Evolutionary conservation across 176 grass and related monocot genomes (phyloP), one percentile per base, ranked within the genome.

Genomic region (Chloris gayana): DNA sequence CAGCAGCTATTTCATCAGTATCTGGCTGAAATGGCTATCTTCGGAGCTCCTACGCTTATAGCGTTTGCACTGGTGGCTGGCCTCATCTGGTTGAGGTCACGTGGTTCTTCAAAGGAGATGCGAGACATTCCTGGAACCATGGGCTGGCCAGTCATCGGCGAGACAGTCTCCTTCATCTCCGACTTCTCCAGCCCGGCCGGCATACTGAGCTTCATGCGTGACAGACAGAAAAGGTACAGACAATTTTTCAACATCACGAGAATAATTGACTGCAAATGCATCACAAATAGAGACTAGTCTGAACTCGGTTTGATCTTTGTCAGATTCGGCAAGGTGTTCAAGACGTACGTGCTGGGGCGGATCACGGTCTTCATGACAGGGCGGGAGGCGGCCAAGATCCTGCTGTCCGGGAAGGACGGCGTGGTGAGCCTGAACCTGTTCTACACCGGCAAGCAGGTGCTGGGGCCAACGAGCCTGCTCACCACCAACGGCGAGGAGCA

Each of bases 311-410:
- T 37, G 42, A 32, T 45, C 1, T 21, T 14, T 33, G 1, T 21
- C 60, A 92, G 90, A 31, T 90, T 79, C 60, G 91, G 91, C 59
- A 93, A 87, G 73, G 91, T 93, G 78, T 93, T 93, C 87, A 93
- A 93, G 78, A 93, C 87, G 49, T 85, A 77, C 29, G 82, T 93
- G 30, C 65, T 90, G 74, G 91, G 91, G 0, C 73, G 91, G 87
- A 61, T 82, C 19, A 93, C 87, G 6, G 76, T 93, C 72, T 90
- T 93, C 91, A 83, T 88, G 87, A 93, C 87, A 0, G 91, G 91
- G 29, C 74, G 85, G n/a, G 91, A 90, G 59, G 91, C 91, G 13
- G 82, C 85, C 74, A 93, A 75, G 88, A 70, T 93, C 73, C 73
- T 93, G 64, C 75, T 93, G 30, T 93, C 91, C 1, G 87, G 91